Conservation (phyloP, 1,139 yeast species). For the Wickerhamiella infanticola region DNA sequence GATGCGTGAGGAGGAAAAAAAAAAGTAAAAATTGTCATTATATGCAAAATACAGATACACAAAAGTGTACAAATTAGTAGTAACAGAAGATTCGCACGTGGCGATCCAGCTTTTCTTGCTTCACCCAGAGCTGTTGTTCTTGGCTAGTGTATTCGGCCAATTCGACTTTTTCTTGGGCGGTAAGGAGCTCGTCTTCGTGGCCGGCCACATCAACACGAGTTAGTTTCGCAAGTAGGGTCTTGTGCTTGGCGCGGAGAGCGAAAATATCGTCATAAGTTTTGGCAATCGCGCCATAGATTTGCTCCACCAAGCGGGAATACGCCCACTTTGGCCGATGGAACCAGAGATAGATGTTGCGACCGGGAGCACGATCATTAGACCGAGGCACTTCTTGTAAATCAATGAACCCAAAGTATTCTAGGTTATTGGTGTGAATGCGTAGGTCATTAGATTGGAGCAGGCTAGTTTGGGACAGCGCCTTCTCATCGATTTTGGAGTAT, state of each 20-base stretch:
- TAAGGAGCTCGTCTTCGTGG: constrained; percentile 54
- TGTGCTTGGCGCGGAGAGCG: constrained; percentile 43
- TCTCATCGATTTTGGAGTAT: constrained; percentile 66
- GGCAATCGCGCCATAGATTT: constrained; percentile 53
- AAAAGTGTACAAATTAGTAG: constrained; percentile 15
- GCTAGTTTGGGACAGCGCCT: constrained; percentile 60
- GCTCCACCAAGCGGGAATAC: constrained; percentile 35
- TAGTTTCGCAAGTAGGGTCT: constrained; percentile 58
- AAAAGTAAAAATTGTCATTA: background rate
- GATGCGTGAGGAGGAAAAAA: background rate
- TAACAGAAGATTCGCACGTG: constrained; percentile 28
- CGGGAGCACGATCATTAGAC: constrained; percentile 82
- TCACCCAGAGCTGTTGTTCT: constrained; percentile 24
- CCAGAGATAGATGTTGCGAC: constrained; percentile 72
- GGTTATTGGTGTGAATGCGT: constrained; percentile 30
- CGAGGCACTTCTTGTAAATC: constrained; percentile 77
- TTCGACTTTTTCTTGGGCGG: constrained; percentile 62
- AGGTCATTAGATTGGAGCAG: constrained; percentile 64
- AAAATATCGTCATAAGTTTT: constrained; percentile 42
- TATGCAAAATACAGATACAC: background rate
- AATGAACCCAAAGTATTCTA: constrained; percentile 27
- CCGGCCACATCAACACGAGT: constrained; percentile 85
- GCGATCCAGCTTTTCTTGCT: constrained; percentile 23
- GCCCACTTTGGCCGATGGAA: constrained; percentile 47
- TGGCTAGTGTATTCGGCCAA: constrained; percentile 34